Evolutionary conservation across 352 stramenopile genomes (phyloP), one percentile per base, ranked within the genome.

Genomic region (Phytophthora europaea): DNA sequence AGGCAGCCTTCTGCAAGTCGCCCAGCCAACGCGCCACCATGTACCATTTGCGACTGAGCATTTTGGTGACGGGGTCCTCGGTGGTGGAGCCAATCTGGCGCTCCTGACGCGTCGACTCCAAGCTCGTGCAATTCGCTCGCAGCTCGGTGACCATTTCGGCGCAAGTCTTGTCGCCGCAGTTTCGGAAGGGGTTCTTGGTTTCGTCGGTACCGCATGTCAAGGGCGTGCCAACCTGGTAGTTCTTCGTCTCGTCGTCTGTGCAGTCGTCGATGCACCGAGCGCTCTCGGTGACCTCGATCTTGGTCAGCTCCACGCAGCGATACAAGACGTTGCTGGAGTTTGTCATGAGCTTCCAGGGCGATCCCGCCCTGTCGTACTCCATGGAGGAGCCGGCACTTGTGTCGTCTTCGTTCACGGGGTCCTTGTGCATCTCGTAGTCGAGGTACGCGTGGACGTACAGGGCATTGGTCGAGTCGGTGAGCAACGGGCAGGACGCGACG

Each of bases 11-110:
- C 61, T 94, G 76, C 43, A 95, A 66, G 72, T 96, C 90, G 26
- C 88, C 86, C 31, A 94, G 81, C 86, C 86, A 93, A 26, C 85
- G 84, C 28, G 84, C 82, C 48, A 94, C 80, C 76, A 92, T 84
- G 65, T 84, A 84, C 80, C 83, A 93, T 63, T 87, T 83, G 54
- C 81, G 82, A 62, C 87, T 92, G 18, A 93, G 74, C 72, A 87
- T 83, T 9, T 79, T 75, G 20, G 76, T 90, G 12, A 94, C 65
- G 0, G 86, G 81, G 50, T 94, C 82, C 3, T 81, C 60, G 6
- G 67, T 81, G 3, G 82, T 80, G 13, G 73, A 77, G 1, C 78
- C 74, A 20, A 87, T 73, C 62, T 89, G 74, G 2, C 63, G 80
- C 61, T 90, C 81, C 48, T 83, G 47, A 15, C 78, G 77, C 0